Conservation (phyloP, 768 basidiomycete species). For the Naganishia antarctica region DNA sequence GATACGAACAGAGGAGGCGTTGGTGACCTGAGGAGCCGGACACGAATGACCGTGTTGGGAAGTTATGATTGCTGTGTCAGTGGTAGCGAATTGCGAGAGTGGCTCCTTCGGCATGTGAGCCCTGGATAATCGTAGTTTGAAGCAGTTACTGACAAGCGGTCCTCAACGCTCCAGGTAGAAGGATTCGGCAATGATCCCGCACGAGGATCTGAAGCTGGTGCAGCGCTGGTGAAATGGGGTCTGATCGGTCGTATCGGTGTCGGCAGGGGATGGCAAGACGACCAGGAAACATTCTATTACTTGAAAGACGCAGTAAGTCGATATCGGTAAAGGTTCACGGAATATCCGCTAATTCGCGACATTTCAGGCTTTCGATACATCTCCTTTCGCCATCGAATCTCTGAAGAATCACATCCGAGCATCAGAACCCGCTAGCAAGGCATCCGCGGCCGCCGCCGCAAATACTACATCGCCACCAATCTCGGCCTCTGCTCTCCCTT, state of each 20-base stretch:
- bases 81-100: slow-evolving; percentile 81
- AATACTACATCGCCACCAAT: background rate
- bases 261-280: slow-evolving; percentile 55
- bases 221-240: slow-evolving; percentile 58
- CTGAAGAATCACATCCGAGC: slow-evolving; percentile 28
- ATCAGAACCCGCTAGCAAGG: slow-evolving; percentile 1
- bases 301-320: slow-evolving; percentile 33
- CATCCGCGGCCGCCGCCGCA: background rate
- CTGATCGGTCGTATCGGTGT: slow-evolving; percentile 53
- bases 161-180: slow-evolving; percentile 50
- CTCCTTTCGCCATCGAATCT: slow-evolving; percentile 28
- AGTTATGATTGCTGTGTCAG: slow-evolving; percentile 66
- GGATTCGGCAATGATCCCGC: slow-evolving; percentile 74
- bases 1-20: slow-evolving; percentile 48
- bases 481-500: background rate
- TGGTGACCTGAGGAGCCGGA: slow-evolving; percentile 37
- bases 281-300: slow-evolving; percentile 39
- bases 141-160: background rate
- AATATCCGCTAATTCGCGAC: background rate
- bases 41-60: slow-evolving; percentile 42
- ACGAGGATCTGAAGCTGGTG: slow-evolving; percentile 68
- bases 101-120: slow-evolving; percentile 66
- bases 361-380: slow-evolving; percentile 25
- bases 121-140: background rate
- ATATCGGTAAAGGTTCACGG: no score